Conservation (phyloP, 257 asterid genomes). For the Penstemon davidsonii region DNA sequence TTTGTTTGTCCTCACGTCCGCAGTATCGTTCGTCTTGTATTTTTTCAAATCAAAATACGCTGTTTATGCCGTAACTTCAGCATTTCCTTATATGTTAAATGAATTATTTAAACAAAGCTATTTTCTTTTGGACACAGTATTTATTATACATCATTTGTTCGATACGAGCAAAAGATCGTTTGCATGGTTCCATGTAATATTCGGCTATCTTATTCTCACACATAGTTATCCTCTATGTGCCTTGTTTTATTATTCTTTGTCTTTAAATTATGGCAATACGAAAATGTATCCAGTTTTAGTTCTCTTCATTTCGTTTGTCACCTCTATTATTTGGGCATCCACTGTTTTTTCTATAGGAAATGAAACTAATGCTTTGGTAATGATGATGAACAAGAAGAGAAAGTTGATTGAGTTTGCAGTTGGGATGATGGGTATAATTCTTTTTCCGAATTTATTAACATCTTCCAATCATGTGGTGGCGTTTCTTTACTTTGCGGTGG, state of each 20-base stretch:
- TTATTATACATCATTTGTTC: background rate
- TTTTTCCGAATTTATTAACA: slow-evolving; percentile 28
- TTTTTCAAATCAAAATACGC: background rate
- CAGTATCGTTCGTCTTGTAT: background rate
- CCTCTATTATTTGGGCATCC: too few relatives aligned
- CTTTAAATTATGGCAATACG: background rate
- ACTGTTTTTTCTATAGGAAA: background rate
- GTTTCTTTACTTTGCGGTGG: slow-evolving; percentile 25
- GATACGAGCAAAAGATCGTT: too few relatives aligned
- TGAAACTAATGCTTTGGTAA: background rate
- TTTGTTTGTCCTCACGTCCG: background rate
- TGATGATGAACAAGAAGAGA: background rate
- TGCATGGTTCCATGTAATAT: too few relatives aligned
- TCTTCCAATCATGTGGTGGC: slow-evolving; percentile 22
- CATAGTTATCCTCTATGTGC: background rate
- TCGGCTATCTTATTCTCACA: too few relatives aligned
- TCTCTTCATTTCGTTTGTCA: background rate
- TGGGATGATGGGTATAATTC: slow-evolving; percentile 22
- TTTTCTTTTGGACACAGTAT: background rate
- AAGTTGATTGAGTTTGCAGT: slow-evolving; percentile 10
- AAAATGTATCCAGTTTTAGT: background rate
- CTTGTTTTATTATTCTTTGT: background rate
- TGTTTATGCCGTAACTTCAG: too few relatives aligned
- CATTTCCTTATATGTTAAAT: too few relatives aligned
- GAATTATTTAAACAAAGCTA: too few relatives aligned